Percentiles rank a stretch among this genome's conserved stretches.
These are phyloP conservation scores for Oryza glumipatula DNA, from an alignment of 176 grass and related monocot genomes.

Conservation along the genomic window DNA sequence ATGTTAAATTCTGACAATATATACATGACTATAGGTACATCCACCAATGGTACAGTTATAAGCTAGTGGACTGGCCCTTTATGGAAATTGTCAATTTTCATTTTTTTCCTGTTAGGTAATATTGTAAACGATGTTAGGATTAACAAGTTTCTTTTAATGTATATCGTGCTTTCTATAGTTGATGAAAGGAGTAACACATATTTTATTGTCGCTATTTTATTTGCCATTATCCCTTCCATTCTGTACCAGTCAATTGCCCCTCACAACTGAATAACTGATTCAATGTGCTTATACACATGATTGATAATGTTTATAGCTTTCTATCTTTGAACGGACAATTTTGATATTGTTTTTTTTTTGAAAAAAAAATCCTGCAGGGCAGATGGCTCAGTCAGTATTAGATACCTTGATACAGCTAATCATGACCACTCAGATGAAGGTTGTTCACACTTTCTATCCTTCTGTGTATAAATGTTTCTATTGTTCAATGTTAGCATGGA, in stretches of 20 bases:
- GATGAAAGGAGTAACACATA: background rate
- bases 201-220: background rate
- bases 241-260: background rate
- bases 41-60: background rate
- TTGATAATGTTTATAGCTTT: background rate
- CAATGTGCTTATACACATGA: background rate
- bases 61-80: background rate
- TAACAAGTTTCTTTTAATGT: background rate
- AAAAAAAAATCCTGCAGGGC: slow-evolving; percentile 44
- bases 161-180: background rate
- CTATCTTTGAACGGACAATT: background rate
- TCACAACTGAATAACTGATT: background rate
- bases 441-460: slow-evolving; percentile 28
- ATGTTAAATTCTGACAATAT: background rate
- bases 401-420: slow-evolving; percentile 69
- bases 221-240: background rate
- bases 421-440: slow-evolving; percentile 73
- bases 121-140: background rate
- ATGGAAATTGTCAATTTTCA: background rate
- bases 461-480: background rate
- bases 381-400: slow-evolving; percentile 46
- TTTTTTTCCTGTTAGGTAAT: background rate
- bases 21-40: background rate
- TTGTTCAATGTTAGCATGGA: background rate
- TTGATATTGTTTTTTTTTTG: background rate